Evolutionary conservation across 441 rosid genomes (phyloP), one percentile per base, ranked within the genome.

Genomic region (Manihot esculenta): DNA sequence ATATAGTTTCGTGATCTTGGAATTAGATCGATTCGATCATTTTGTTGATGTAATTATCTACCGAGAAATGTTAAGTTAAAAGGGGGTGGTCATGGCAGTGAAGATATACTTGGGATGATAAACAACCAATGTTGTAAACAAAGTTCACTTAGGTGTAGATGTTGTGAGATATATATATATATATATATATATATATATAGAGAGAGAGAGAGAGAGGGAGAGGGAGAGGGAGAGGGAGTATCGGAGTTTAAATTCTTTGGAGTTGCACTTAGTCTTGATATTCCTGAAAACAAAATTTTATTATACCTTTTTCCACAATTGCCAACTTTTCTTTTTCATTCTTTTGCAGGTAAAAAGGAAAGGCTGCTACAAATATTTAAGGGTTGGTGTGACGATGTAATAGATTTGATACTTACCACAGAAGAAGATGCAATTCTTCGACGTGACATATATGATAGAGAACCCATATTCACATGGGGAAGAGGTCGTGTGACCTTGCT

Each of bases 331-430:
- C n/a, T 51, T 21, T 70, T 59, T 20, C 50, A 62, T 63, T 30
- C 47, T 74, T 73, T 74, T 30, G 67, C 83, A 91, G 97, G 92
- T 72, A 89, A 81, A 76, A 92, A 86, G 85, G 91, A 87, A 57
- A 84, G 97, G 83, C 79, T 92, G 74, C 83, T 90, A 77, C 76
- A 87, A 64, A 90, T 94, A 84, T 94, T 92, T 67, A 87, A 83
- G 42, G 97, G 91, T 13, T 92, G 97, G 97, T 94, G 97, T 70
- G 99, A 92, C 78, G 88, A 90, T 80, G 97, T 92, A 53, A 72
- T 81, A 33, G 99, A 92, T 77, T 79, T 94, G 76, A 35, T 94
- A 69, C 64, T 72, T 42, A 91, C 94, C 41, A 90, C 99, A 1
- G 87, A 89, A 64, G 96, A 92, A 79, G 92, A 87, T 15, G 88